Evolutionary conservation across 441 rosid genomes (phyloP), one percentile per base, ranked within the genome.

Genomic region (Kokia cookei): DNA sequence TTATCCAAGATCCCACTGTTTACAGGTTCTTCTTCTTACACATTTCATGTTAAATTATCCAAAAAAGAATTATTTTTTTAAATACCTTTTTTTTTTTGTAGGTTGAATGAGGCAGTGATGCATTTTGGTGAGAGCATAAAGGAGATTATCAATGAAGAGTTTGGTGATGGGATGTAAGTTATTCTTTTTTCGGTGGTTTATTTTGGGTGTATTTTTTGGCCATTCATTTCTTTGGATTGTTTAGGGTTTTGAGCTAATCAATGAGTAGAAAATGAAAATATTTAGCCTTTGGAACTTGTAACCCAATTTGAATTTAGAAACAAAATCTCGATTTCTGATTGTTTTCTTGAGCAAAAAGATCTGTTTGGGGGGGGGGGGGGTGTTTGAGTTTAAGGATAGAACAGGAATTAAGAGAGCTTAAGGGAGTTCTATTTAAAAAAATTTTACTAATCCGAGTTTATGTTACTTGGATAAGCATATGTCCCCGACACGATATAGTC

Each of bases 91-190:
- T 42, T 78, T 12, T 22, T 2, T 65, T 71, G 62, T 48, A 91
- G 98, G 91, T 86, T 93, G 82, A 89, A 93, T 81, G 98, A 95
- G 77, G 99, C 97, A 5, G 90, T 91, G 72, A 94, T 94, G 99
- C 99, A 95, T 84, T 95, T 88, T 47, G 98, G 97, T 67, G 98
- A 95, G 84, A 95, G 98, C 82, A 90, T 94, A 68, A 93, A 95
- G 88, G 98, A 93, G 63, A 93, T 95, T 73, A 84, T 95, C 74
- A 95, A 95, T 61, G 99, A 95, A 82, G 98, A 95, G 73, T 93
- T 90, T 65, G 99, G 98, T 27, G 98, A 95, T 78, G 98, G 98
- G 88, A 90, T 91, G 97, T 91, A 73, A 84, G 98, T 78, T 35
- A 7, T 3, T 35, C 6, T 5, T 75, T 47, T 66, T 14, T 47